Evolutionary conservation across 345 rosid genomes (phyloP).

Genomic region (Zanthoxylum bungeanum): DNA sequence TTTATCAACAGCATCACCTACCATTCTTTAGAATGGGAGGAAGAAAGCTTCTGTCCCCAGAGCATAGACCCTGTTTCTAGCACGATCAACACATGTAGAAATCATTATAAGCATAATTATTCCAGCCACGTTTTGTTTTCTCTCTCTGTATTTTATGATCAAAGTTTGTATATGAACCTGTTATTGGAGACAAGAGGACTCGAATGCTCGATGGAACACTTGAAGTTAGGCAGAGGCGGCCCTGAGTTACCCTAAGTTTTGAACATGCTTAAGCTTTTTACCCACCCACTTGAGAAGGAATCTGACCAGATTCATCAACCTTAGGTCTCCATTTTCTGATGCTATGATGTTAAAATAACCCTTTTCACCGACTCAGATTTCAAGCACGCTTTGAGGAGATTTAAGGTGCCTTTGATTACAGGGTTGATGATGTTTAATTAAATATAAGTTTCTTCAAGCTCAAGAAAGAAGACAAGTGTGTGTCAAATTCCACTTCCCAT

Average conservation of each 20-base stretch:
- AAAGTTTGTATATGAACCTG: constrained; percentile 35
- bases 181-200: constrained; percentile 69
- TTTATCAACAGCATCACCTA: too few relatives aligned
- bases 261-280: constrained; percentile 21
- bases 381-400: constrained; percentile 70
- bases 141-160: too few relatives aligned
- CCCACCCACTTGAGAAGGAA: constrained; percentile 72
- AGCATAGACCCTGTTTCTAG: too few relatives aligned
- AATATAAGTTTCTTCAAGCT: constrained; percentile 47
- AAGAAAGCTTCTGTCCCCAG: too few relatives aligned
- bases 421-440: constrained; percentile 53
- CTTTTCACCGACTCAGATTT: constrained; percentile 62
- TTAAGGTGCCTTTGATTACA: constrained; percentile 61
- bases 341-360: constrained; percentile 75
- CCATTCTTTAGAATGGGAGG: too few relatives aligned
- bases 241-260: too few relatives aligned
- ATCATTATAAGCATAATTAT: not conserved
- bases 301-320: constrained; percentile 77
- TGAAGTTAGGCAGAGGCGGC: too few relatives aligned
- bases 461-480: not conserved
- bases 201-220: constrained; percentile 69
- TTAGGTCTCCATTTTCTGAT: constrained; percentile 47
- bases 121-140: not conserved
- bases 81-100: too few relatives aligned
- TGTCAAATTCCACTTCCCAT: not conserved